Conservation (phyloP, 2,329 filamentous ascomycete genomes). For the Calonectria fujianensis region DNA sequence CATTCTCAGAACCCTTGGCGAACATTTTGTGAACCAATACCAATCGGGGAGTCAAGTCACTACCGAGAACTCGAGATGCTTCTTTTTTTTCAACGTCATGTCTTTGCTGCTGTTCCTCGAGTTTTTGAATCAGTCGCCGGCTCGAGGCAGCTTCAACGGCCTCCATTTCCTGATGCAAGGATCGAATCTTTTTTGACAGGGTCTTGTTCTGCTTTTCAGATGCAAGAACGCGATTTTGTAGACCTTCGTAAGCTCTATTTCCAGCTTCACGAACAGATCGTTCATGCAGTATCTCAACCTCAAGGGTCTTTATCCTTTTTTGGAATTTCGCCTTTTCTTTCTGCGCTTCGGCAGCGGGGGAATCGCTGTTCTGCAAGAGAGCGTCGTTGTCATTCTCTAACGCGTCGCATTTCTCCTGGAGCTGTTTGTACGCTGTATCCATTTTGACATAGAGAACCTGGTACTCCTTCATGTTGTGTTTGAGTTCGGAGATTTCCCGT, state of each 20-base stretch:
- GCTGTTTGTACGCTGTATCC: constrained; percentile 1
- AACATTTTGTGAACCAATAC: constrained; percentile 14
- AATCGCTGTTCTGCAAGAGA: not conserved
- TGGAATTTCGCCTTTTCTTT: not conserved
- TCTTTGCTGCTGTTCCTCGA: constrained; percentile 5
- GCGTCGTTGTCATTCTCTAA: not conserved
- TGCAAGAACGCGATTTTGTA: not conserved
- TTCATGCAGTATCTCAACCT: not conserved
- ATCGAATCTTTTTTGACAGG: not conserved
- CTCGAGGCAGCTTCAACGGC: constrained; percentile 2
- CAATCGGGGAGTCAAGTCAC: not conserved
- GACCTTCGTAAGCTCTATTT: not conserved
- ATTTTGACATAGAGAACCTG: constrained; percentile 15
- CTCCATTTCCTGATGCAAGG: constrained; percentile 10
- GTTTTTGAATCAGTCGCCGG: not conserved
- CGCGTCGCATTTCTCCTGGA: not conserved
- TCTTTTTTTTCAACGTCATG: not conserved
- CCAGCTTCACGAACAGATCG: constrained; percentile 1
- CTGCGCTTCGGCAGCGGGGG: not conserved
- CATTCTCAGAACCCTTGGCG: not conserved
- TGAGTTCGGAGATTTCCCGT: not conserved
- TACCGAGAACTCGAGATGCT: not conserved
- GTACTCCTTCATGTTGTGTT: constrained; percentile 12
- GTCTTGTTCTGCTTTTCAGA: not conserved
- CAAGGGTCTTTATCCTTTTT: not conserved